A percentile compares a stretch with the other conserved stretches of the same genome.
These are phyloP conservation scores for Ascochyta rabiei DNA, from an alignment of 2,329 filamentous ascomycete species.

Conservation along the genomic window DNA sequence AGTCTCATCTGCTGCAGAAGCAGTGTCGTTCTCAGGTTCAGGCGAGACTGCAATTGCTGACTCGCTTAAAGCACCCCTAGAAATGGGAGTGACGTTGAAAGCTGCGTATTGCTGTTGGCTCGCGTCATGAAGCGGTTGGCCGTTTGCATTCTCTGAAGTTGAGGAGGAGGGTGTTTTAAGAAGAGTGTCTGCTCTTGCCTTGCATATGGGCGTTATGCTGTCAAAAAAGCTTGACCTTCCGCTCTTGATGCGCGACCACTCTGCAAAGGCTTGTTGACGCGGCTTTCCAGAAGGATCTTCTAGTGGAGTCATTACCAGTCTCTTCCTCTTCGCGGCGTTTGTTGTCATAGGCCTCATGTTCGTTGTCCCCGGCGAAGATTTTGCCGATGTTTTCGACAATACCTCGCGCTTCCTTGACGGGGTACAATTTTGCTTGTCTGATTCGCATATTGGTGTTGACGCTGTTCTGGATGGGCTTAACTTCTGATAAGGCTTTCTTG, in stretches of 20 bases:
- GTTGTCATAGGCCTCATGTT: not conserved
- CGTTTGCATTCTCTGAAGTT: not conserved
- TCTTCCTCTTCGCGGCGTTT: slow-evolving; percentile 31
- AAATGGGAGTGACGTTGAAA: not conserved
- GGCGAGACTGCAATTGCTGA: not conserved
- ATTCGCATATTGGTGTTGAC: slow-evolving; percentile 1
- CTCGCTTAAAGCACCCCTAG: not conserved
- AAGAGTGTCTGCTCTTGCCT: not conserved
- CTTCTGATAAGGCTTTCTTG: slow-evolving; percentile 43
- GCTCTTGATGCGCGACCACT: slow-evolving; percentile 55
- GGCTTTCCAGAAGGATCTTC: slow-evolving; percentile 1
- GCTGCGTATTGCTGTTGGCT: not conserved
- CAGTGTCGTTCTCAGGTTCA: not conserved
- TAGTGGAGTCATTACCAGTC: not conserved
- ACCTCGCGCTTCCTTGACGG: not conserved
- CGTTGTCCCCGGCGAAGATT: not conserved
- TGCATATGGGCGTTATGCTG: not conserved
- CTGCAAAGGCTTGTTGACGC: slow-evolving; percentile 33
- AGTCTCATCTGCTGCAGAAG: slow-evolving; percentile 38
- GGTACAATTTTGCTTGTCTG: not conserved
- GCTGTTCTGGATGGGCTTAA: slow-evolving; percentile 10
- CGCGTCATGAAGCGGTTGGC: not conserved
- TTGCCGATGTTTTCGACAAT: not conserved
- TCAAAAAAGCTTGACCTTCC: slow-evolving; percentile 44
- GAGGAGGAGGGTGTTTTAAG: not conserved